Conservation (phyloP, 306 rosid species). For the Gastrolobium villosum region DNA sequence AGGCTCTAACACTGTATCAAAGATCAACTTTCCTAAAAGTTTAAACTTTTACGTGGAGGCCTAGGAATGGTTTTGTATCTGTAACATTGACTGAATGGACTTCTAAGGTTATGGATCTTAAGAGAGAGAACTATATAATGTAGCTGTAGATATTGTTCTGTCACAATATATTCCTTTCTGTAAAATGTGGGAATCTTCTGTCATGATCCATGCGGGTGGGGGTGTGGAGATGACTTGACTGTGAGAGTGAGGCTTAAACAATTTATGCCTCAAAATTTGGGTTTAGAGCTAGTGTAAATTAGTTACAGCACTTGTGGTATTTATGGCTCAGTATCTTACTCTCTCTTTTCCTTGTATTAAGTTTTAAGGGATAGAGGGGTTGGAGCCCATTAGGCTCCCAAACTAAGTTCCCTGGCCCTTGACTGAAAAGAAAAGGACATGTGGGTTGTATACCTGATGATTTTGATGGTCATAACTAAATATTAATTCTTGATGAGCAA, state of each 20-base stretch:
- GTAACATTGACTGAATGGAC: neutral
- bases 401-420: neutral
- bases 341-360: neutral
- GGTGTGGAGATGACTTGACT: conserved; percentile 7
- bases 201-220: neutral
- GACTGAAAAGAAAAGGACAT: neutral
- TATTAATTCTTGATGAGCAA: neutral
- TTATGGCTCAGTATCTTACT: neutral
- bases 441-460: neutral
- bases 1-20: neutral
- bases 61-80: neutral
- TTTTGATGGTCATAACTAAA: neutral
- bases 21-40: neutral
- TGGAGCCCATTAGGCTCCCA: neutral
- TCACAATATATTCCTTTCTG: neutral
- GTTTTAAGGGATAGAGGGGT: neutral
- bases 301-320: neutral
- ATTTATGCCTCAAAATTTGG: neutral
- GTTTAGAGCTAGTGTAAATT: neutral
- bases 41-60: neutral
- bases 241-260: neutral
- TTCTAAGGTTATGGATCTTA: conserved; percentile 1
- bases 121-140: conserved; percentile 7
- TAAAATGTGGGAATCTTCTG: conserved; percentile 25
- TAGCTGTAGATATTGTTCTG: conserved; percentile 8